A percentile compares a stretch with the other conserved stretches of the same genome.
These are phyloP conservation scores for Blastobotrys peoriensis DNA, from an alignment of 805 yeast species.

Conservation along the genomic window DNA sequence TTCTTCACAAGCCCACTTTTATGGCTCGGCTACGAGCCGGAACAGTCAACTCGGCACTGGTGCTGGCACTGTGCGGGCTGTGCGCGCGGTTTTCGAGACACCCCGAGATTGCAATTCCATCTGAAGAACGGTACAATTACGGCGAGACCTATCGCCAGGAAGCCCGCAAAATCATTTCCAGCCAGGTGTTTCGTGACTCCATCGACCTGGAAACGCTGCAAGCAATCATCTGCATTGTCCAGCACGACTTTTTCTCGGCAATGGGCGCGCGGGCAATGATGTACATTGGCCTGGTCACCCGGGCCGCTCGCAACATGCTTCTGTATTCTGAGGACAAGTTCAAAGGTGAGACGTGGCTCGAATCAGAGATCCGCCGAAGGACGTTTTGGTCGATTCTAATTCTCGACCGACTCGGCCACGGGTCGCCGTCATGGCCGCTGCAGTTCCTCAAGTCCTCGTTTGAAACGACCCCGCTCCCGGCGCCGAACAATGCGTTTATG, in stretches of 20 bases:
- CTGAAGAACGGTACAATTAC: constrained; percentile 7
- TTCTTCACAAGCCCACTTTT: constrained; percentile 30
- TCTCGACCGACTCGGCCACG: constrained; percentile 31
- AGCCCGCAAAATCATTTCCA: constrained; percentile 17
- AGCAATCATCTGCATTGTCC: constrained; percentile 29
- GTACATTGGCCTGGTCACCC: constrained; percentile 31
- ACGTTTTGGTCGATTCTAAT: constrained; percentile 33
- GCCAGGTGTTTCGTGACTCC: constrained; percentile 22
- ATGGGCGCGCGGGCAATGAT: constrained; percentile 32
- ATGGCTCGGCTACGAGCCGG: constrained; percentile 25
- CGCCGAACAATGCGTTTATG: constrained; percentile 24
- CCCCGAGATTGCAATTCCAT: constrained; percentile 19
- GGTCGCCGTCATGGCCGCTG: constrained; percentile 28
- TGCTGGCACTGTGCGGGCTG: constrained; percentile 31
- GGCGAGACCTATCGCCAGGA: constrained; percentile 18
- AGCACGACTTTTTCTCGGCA: constrained; percentile 31
- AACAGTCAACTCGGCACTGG: constrained; percentile 25
- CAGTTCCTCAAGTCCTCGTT: constrained; percentile 25
- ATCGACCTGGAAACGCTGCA: constrained; percentile 32
- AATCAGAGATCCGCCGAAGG: constrained; percentile 29
- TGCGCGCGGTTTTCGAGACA: constrained; percentile 32
- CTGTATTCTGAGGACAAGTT: constrained; percentile 16
- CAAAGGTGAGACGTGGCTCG: constrained; percentile 23
- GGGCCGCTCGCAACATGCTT: constrained; percentile 29
- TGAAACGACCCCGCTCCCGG: constrained; percentile 22